Conservation (phyloP, 1,284 basidiomycete genomes). For the Mycena citricolor region DNA sequence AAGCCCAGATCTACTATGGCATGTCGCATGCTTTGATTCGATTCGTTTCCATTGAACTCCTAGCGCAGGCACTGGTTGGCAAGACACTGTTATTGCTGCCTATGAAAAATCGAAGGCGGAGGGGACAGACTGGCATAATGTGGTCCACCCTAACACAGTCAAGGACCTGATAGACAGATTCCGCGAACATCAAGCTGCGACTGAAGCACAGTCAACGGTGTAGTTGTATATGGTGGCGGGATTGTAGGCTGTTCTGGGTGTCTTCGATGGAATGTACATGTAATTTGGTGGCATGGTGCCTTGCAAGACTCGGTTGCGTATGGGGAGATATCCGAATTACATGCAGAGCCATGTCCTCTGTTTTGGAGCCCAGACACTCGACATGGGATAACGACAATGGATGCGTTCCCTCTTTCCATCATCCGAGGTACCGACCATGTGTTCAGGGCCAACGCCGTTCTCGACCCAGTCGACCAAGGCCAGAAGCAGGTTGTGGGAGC, state of each 20-base stretch:
- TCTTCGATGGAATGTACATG: no score
- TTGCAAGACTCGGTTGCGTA: no score
- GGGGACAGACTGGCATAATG: conserved; percentile 4
- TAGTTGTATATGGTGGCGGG: no score
- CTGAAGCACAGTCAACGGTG: no score
- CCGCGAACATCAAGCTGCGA: conserved; percentile 10
- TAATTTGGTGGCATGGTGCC: no score
- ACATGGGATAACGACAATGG: no score
- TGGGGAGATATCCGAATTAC: no score
- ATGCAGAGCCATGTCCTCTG: no score
- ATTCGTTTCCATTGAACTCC: no score
- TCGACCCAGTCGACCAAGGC: conserved; percentile 43
- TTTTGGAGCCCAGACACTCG: no score
- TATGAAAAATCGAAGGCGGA: neutral
- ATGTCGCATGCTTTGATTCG: neutral
- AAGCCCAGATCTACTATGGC: conserved; percentile 17
- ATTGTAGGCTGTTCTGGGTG: no score
- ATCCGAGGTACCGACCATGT: conserved; percentile 27
- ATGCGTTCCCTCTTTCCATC: no score
- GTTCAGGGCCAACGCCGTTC: conserved; percentile 33
- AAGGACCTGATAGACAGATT: conserved; percentile 14
- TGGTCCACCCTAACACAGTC: neutral
- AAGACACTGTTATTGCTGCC: conserved; percentile 4
- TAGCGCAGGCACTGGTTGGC: conserved; percentile 9
- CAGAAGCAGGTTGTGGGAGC: conserved; percentile 38